Base-by-base conservation (phyloP, 345 rosid species). In the Cardamine chenopodiifolia region DNA sequence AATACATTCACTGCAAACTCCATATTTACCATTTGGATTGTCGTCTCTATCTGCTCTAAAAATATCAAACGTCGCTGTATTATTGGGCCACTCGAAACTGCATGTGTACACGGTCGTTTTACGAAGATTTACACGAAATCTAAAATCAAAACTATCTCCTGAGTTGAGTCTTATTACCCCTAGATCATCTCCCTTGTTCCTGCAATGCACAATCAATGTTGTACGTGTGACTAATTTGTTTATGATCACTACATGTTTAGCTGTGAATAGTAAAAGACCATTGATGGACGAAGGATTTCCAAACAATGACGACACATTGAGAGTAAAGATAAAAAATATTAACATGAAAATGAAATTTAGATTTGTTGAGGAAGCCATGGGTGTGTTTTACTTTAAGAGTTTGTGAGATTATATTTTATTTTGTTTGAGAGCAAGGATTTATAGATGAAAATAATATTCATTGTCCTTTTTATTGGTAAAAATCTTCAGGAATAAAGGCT, bases 21-120 rank as follows among this genome's bases (percentile, higher is more conserved):
- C 17, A 17, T 31, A 65, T 65, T 45, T 45, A 48, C 70, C 1
- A 0, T 6, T 48, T 19, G 56, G 55, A 14, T 45, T 65, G 3
- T 65, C 70, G 1, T 65, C 70, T 48, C 70, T 65, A 18, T 45
- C 54, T 7, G 15, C 56, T 47, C 28, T 65, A 48, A 65, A 65
- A 5, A 65, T 45, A 47, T 47, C 70, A 48, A 64, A 65, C 2
- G 26, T 26, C 0, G 39, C 18, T 31, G 37, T 42, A 42, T 62
- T 26, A 13, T 6, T 6, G 3, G 44, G 70, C 70, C 57, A 65
- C 10, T 45, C 31, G 5, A 66, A 66, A 29, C 44, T 12, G 9
- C 70, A 49, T 12, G 18, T 47, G 3, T 66, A 66, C 5, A 4
- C 15, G 1, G 70, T 66, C 4, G 45, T 49, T 50, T 66, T 66